Evolutionary conservation across 441 rosid species (phyloP).

Genomic region (Manihot esculenta): DNA sequence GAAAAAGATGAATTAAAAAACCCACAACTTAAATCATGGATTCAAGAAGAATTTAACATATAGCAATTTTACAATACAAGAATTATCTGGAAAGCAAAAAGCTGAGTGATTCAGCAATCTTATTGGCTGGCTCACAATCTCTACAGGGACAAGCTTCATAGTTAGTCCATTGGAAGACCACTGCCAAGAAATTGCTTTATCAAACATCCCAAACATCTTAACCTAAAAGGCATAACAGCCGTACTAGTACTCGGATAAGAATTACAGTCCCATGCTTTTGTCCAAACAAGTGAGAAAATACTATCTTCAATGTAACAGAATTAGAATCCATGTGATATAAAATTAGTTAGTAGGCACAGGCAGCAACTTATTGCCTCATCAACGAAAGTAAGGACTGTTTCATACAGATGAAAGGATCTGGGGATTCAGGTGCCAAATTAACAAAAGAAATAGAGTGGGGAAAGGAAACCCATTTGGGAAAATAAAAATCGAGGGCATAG

Average conservation of each 20-base stretch:
- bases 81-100: not conserved
- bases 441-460: constrained; percentile 23
- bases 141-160: not conserved
- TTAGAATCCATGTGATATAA: constrained; percentile 9
- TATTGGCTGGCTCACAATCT: not conserved
- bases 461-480: constrained; percentile 25
- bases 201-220: not conserved
- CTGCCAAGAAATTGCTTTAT: not conserved
- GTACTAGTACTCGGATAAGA: not conserved
- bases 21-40: not conserved
- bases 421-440: constrained; percentile 20
- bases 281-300: constrained; percentile 14
- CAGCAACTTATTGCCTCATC: constrained; percentile 18
- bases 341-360: constrained; percentile 20
- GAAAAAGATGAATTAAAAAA: not conserved
- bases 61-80: not conserved
- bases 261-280: not conserved
- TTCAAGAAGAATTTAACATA: too few relatives aligned
- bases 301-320: constrained; percentile 11
- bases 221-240: not conserved
- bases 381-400: constrained; percentile 18
- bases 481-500: not conserved
- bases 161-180: not conserved
- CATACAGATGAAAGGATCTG: constrained; percentile 23
- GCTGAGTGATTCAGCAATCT: not conserved